These are phyloP conservation scores for Suillus placidus DNA, from an alignment of 768 basidiomycete species.

Conservation along the genomic window DNA sequence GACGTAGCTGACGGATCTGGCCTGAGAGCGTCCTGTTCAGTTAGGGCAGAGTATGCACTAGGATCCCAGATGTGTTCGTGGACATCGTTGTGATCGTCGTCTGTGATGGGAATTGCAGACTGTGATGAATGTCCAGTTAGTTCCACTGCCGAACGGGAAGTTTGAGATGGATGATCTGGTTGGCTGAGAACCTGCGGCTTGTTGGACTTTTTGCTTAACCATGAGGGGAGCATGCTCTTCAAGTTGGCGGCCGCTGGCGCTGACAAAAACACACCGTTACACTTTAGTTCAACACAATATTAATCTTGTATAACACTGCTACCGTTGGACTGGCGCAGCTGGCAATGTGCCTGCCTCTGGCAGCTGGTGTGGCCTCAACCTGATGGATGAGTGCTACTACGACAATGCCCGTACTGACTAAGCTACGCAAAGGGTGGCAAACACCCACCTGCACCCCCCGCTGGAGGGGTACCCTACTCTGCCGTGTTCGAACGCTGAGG, in stretches of 20 bases:
- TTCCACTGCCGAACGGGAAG: slow-evolving; percentile 18
- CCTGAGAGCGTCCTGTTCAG: slow-evolving; percentile 17
- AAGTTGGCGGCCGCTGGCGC: not conserved
- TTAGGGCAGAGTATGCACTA: slow-evolving; percentile 24
- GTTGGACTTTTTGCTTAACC: slow-evolving; percentile 34
- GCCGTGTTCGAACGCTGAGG: not conserved
- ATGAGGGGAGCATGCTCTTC: slow-evolving; percentile 29
- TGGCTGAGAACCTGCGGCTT: slow-evolving; percentile 10
- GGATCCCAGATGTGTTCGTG: slow-evolving; percentile 30
- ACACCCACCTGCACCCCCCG: too few relatives aligned
- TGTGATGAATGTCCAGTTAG: slow-evolving; percentile 20
- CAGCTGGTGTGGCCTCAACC: too few relatives aligned
- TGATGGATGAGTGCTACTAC: too few relatives aligned
- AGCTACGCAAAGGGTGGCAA: too few relatives aligned
- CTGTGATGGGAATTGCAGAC: slow-evolving; percentile 25
- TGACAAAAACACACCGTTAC: not conserved
- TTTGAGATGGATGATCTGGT: slow-evolving; percentile 14
- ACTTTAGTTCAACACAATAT: not conserved
- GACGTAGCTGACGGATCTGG: slow-evolving; percentile 17
- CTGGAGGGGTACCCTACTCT: too few relatives aligned
- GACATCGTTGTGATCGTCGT: slow-evolving; percentile 15
- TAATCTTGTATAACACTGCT: not conserved
- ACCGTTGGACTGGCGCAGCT: not conserved
- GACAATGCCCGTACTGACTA: too few relatives aligned
- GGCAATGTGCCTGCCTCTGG: too few relatives aligned